These are phyloP conservation scores for Aspergillus avenaceus DNA, from an alignment of 495 filamentous ascomycete species.

Conservation along the genomic window DNA sequence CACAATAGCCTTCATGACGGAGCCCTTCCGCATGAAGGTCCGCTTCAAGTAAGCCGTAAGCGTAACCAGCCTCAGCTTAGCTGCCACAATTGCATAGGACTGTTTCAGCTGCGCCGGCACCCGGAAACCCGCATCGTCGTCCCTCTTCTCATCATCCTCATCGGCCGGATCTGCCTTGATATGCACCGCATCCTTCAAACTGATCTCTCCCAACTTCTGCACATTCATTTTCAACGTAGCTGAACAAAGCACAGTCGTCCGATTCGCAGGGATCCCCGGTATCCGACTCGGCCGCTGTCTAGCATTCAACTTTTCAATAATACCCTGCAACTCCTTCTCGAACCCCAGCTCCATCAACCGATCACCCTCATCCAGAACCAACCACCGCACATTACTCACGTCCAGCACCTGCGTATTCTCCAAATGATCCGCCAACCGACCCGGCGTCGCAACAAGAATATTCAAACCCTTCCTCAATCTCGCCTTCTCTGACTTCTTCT, in stretches of 20 bases:
- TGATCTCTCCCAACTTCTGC: slow-evolving; percentile 86
- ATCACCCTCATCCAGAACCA: slow-evolving; percentile 94
- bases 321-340: slow-evolving; percentile 78
- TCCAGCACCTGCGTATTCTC: slow-evolving; percentile 86
- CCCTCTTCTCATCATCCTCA: slow-evolving; percentile 36
- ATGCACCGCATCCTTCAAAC: slow-evolving; percentile 86
- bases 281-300: slow-evolving; percentile 41
- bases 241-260: slow-evolving; percentile 89
- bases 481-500: slow-evolving; percentile 95
- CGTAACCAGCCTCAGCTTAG: slow-evolving; percentile 85
- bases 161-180: slow-evolving; percentile 63
- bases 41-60: slow-evolving; percentile 78
- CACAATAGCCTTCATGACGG: slow-evolving; percentile 90
- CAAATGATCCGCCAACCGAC: slow-evolving; percentile 83
- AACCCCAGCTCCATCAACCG: slow-evolving; percentile 96
- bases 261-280: slow-evolving; percentile 62
- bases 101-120: slow-evolving; percentile 93
- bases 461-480: slow-evolving; percentile 88
- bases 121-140: slow-evolving; percentile 58
- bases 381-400: slow-evolving; percentile 84
- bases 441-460: slow-evolving; percentile 91
- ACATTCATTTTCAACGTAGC: slow-evolving; percentile 97
- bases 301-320: slow-evolving; percentile 68
- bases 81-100: slow-evolving; percentile 76
- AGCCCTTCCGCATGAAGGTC: slow-evolving; percentile 78